Evolutionary conservation across 768 basidiomycete genomes (phyloP).

Genomic region (Kwoniella dejecticola): DNA sequence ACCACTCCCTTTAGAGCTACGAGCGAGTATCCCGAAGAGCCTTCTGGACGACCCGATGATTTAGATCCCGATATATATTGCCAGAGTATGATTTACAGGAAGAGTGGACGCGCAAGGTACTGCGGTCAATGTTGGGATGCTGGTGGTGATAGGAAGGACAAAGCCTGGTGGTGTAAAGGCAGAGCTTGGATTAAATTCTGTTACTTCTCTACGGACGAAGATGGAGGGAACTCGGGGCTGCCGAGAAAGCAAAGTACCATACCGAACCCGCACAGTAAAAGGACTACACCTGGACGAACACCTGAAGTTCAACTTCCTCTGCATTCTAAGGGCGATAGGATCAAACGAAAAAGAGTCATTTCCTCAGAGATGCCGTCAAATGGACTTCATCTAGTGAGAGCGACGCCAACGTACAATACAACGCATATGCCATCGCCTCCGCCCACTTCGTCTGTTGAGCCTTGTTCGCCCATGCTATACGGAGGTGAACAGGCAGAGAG

Average conservation of each 20-base stretch:
- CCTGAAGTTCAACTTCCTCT: not conserved
- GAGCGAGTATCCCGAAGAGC: not conserved
- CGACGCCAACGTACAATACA: not conserved
- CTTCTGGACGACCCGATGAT: conserved; percentile 2
- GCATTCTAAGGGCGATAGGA: not conserved
- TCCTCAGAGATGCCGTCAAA: not conserved
- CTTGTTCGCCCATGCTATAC: conserved; percentile 5
- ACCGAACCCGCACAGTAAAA: not conserved
- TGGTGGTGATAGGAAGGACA: conserved; percentile 3
- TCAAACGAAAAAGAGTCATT: not conserved
- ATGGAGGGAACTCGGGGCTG: not conserved
- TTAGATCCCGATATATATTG: conserved; percentile 7
- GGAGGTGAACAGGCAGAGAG: conserved; percentile 6
- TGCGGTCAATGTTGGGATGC: conserved; percentile 14
- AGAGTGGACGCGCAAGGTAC: conserved; percentile 8
- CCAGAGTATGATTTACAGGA: not conserved
- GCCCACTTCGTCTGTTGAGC: conserved; percentile 11
- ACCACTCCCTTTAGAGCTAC: not conserved
- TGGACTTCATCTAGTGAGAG: not conserved
- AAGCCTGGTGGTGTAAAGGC: conserved; percentile 28
- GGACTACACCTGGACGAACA: not conserved
- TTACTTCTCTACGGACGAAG: conserved; percentile 1
- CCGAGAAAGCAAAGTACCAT: not conserved
- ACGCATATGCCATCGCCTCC: conserved; percentile 17
- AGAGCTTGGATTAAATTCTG: conserved; percentile 20